Percentiles rank a stretch among this genome's conserved stretches.
Conservation (phyloP, 371 early-diverging fungal species). For the Mortierella sp. region DNA sequence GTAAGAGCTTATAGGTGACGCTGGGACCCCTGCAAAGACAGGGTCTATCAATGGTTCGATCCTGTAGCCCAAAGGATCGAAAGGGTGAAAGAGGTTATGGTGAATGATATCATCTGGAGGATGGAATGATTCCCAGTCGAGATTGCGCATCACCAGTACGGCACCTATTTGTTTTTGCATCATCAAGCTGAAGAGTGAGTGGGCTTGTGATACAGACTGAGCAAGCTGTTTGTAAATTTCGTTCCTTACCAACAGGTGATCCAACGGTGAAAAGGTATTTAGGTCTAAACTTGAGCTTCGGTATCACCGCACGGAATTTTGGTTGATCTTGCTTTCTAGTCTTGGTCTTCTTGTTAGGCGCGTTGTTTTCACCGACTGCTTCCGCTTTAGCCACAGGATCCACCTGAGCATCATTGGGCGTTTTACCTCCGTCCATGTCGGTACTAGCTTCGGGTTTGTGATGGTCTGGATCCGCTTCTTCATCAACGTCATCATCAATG, state of each 20-base stretch:
- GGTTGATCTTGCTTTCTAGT: conserved; percentile 33
- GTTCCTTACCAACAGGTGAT: conserved; percentile 64
- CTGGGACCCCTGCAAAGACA: conserved; percentile 65
- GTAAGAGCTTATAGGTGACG: conserved; percentile 55
- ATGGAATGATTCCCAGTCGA: conserved; percentile 63
- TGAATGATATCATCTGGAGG: conserved; percentile 66
- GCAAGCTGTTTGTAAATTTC: not conserved
- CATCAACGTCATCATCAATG: conserved; percentile 57
- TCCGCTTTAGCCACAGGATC: not conserved
- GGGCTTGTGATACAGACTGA: not conserved
- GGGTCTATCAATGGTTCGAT: conserved; percentile 74
- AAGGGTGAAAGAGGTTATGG: conserved; percentile 77
- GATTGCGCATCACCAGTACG: conserved; percentile 71
- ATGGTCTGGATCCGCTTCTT: conserved; percentile 20
- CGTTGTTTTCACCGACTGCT: not conserved
- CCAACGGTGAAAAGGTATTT: conserved; percentile 67
- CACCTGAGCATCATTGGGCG: not conserved
- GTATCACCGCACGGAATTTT: conserved; percentile 31
- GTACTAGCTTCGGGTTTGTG: conserved; percentile 27
- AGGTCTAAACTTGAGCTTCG: conserved; percentile 57
- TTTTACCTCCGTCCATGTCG: not conserved
- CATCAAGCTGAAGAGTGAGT: conserved; percentile 35
- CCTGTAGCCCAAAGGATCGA: conserved; percentile 79
- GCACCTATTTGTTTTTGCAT: conserved; percentile 58
- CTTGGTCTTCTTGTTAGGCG: conserved; percentile 4